Evolutionary conservation across 805 yeast genomes (phyloP).

Genomic region (Cyberlindnera bimundalis): DNA sequence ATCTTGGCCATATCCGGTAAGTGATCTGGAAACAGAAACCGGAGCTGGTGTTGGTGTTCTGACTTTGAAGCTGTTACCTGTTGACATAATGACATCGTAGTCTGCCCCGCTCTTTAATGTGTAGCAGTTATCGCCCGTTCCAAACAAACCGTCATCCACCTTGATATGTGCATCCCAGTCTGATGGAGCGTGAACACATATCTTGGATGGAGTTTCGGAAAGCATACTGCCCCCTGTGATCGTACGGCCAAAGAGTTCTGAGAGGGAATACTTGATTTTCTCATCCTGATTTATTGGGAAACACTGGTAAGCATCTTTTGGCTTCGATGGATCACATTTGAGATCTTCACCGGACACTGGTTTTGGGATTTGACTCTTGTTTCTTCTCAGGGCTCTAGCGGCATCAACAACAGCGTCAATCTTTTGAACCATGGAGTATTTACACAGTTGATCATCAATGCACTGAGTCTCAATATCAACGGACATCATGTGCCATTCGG

Average conservation of each 20-base stretch:
- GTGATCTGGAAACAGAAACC: conserved; percentile 71
- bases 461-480: conserved; percentile 70
- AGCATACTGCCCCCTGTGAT: conserved; percentile 63
- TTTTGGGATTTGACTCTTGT: conserved; percentile 68
- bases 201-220: conserved; percentile 40
- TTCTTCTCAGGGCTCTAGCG: conserved; percentile 60
- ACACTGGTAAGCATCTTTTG: conserved; percentile 62
- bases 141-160: conserved; percentile 28
- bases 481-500: conserved; percentile 93
- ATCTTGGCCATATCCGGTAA: conserved; percentile 90
- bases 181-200: conserved; percentile 42
- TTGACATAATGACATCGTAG: conserved; percentile 31
- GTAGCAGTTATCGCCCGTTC: conserved; percentile 36
- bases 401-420: conserved; percentile 74
- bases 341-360: conserved; percentile 71
- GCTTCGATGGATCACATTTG: conserved; percentile 67
- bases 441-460: conserved; percentile 37
- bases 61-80: conserved; percentile 45
- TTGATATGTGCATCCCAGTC: conserved; percentile 45
- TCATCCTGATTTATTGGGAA: conserved; percentile 64
- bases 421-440: conserved; percentile 55
- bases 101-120: conserved; percentile 27
- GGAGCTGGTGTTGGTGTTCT: conserved; percentile 49
- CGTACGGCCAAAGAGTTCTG: conserved; percentile 65
- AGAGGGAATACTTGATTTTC: conserved; percentile 48